Conservation (phyloP, 306 rosid genomes). For the Corylus avellana region DNA sequence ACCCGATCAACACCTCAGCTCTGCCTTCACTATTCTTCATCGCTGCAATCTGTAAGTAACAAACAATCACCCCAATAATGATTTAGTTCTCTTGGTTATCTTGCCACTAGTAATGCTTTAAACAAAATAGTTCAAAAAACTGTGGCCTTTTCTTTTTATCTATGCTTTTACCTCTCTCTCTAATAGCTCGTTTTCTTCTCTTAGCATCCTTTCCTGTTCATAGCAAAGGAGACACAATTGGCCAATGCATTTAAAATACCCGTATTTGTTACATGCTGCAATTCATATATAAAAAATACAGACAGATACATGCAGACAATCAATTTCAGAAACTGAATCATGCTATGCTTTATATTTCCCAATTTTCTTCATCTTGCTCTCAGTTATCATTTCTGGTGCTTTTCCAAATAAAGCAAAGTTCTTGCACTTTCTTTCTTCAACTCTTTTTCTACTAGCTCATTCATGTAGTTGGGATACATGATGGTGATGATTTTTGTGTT, state of each 20-base stretch:
- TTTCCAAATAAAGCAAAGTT: neutral
- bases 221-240: neutral
- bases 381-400: neutral
- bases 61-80: neutral
- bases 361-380: neutral
- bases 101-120: neutral
- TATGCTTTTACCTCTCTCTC: constrained; percentile 19
- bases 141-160: neutral
- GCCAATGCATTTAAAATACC: neutral
- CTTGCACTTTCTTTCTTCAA: neutral
- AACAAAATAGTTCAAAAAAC: neutral
- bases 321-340: neutral
- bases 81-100: neutral
- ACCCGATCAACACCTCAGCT: neutral
- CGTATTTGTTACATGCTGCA: neutral
- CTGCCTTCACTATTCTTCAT: neutral
- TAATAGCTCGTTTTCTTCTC: constrained; percentile 19
- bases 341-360: neutral
- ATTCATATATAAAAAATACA: neutral
- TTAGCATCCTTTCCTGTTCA: constrained; percentile 14
- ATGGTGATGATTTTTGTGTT: neutral
- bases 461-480: neutral
- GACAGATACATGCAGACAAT: neutral
- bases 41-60: constrained; percentile 29
- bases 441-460: neutral